These are phyloP conservation scores for Saccharomycopsis lassenensis DNA, from an alignment of 805 yeast genomes.

Conservation along the genomic window DNA sequence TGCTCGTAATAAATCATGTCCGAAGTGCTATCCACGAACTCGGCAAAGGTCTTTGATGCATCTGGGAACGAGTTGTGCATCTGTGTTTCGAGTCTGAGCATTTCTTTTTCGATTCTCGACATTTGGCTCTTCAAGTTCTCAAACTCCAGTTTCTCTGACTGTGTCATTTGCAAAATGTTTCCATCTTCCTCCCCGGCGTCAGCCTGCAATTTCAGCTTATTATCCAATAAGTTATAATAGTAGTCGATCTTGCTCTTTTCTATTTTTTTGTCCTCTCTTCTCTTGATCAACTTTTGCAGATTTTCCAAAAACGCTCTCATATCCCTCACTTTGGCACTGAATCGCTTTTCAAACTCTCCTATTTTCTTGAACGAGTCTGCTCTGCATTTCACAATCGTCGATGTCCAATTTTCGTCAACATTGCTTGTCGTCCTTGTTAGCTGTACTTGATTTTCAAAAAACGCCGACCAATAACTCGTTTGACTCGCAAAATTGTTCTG, in stretches of 20 bases:
- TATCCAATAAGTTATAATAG: constrained; percentile 17
- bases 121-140: constrained; percentile 22
- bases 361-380: constrained; percentile 9
- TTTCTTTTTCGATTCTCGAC: constrained; percentile 16
- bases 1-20: constrained; percentile 26
- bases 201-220: constrained; percentile 25
- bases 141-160: constrained; percentile 25
- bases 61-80: constrained; percentile 27
- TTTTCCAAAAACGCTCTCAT: constrained; percentile 25
- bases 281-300: constrained; percentile 26
- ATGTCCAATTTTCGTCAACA: neutral
- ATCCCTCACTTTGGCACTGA: constrained; percentile 18
- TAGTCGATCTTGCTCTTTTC: constrained; percentile 22
- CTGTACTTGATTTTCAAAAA: constrained; percentile 12
- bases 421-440: neutral
- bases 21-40: constrained; percentile 29
- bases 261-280: constrained; percentile 25
- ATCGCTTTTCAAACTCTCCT: constrained; percentile 13
- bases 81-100: constrained; percentile 23
- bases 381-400: constrained; percentile 3
- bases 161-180: constrained; percentile 22
- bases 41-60: constrained; percentile 27
- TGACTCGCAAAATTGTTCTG: constrained; percentile 9
- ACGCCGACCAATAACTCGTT: constrained; percentile 19
- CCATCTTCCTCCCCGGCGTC: constrained; percentile 22